A percentile compares a stretch with the other conserved stretches of the same genome.
These are phyloP conservation scores for Saturnispora bothae DNA, from an alignment of 805 yeast genomes.

Conservation along the genomic window DNA sequence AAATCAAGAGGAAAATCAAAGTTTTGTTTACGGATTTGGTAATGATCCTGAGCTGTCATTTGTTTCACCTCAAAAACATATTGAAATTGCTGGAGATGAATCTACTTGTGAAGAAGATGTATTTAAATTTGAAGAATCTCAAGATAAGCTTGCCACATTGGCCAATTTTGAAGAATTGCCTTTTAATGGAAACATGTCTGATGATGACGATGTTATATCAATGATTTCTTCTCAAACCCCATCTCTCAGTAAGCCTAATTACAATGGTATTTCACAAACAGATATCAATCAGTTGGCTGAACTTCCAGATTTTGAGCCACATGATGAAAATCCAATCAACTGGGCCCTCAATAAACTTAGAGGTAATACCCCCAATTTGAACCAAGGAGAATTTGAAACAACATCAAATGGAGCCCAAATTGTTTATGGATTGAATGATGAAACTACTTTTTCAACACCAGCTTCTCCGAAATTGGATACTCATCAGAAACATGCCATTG, in stretches of 20 bases:
- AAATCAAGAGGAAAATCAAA: background rate
- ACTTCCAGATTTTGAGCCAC: conserved; percentile 63
- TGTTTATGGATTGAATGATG: conserved; percentile 23
- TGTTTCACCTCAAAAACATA: background rate
- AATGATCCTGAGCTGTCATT: background rate
- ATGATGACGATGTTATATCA: conserved; percentile 15
- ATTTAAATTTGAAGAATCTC: background rate
- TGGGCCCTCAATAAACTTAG: conserved; percentile 71
- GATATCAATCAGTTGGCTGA: conserved; percentile 71
- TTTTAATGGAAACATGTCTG: conserved; percentile 12
- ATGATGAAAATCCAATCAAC: conserved; percentile 58
- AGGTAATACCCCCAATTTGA: conserved; percentile 35
- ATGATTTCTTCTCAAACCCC: conserved; percentile 25
- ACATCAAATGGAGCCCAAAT: conserved; percentile 6
- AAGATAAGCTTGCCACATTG: no score
- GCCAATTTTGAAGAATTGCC: conserved; percentile 20
- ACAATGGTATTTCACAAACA: conserved; percentile 40
- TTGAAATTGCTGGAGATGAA: background rate
- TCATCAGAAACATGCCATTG: conserved; percentile 14
- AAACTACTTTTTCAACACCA: conserved; percentile 5
- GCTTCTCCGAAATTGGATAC: conserved; percentile 1
- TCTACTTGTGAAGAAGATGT: background rate
- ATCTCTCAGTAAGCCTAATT: conserved; percentile 27
- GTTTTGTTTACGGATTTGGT: conserved; percentile 3
- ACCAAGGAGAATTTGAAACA: background rate